phyloP scores from a whole-genome alignment of 257 asterid genomes.

The Nyctanthes arbortristis region DNA sequence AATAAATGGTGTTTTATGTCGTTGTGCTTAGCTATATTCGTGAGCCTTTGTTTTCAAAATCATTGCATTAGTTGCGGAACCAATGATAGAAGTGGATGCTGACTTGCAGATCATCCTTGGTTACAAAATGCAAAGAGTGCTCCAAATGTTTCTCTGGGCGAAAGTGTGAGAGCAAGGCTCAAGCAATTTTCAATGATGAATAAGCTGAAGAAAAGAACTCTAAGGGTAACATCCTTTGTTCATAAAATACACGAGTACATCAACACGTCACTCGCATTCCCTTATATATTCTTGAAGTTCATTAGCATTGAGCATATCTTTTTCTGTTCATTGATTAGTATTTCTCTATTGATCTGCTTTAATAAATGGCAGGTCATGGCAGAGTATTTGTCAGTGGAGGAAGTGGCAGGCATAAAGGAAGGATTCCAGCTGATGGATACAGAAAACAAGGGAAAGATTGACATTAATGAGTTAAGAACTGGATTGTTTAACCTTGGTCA shows the following conservation, averaged over 20 bases:
- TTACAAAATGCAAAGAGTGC: constrained; percentile 50
- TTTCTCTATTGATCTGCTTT: background rate
- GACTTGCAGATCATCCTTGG: constrained; percentile 61
- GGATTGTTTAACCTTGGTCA: constrained; percentile 64
- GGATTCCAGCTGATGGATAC: constrained; percentile 59
- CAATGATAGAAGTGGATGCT: constrained; percentile 20
- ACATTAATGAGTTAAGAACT: constrained; percentile 45
- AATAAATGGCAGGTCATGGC: constrained; percentile 51
- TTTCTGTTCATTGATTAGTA: background rate
- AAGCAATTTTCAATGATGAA: constrained; percentile 66
- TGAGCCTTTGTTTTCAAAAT: background rate
- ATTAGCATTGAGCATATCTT: background rate
- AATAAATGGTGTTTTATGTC: background rate
- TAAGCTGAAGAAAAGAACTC: constrained; percentile 61
- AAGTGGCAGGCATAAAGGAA: constrained; percentile 55
- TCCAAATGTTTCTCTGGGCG: constrained; percentile 63
- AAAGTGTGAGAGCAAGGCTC: constrained; percentile 60
- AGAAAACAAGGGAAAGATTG: constrained; percentile 50
- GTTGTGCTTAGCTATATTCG: background rate
- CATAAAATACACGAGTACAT: background rate
- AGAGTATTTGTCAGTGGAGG: constrained; percentile 59
- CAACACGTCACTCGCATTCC: background rate
- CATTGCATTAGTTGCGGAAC: background rate
- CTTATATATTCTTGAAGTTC: background rate
- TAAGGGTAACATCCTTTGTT: constrained; percentile 38